Evolutionary conservation across 2,329 filamentous ascomycete genomes (phyloP), one percentile per base, ranked within the genome.

Genomic region (Diaporthe caulivora): DNA sequence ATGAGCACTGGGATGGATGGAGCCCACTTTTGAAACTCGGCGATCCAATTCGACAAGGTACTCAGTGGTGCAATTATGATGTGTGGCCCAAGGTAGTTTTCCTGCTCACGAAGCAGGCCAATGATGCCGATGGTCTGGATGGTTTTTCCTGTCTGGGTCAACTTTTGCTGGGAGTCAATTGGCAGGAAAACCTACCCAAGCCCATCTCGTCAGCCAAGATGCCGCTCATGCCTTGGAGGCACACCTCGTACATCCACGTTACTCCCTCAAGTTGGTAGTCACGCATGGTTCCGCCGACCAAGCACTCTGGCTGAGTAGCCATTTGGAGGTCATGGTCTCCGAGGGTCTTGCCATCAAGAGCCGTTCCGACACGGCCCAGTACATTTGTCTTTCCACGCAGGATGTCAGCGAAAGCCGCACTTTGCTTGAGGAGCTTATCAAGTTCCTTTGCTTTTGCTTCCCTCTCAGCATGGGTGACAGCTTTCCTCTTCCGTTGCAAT

Each of bases 161-260:
- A 76, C 62, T 26, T 58, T 10, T 29, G 31, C 71, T 34, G 71
- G 34, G 7, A 1, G 15, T 7, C 17, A 26, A 24, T 69, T 34
- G 6, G n/a, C n/a, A 13, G 18, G 17, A 9, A 21, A 7, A 8
- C 86, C 74, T 79, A 89, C 90, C 90, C 8, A 98, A 83, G 0
- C 95, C 95, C 95, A 98, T 98, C 81, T 98, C 95, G 78, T 98
- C 95, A 0, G 95, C 95, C 42, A 98, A 82, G 72, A 98, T 98
- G 1, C 95, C 95, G 77, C 95, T 97, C 82, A 98, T 90, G 15
- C 95, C 95, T 79, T 98, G 97, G 2, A 87, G 83, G 72, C 88
- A 90, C 70, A 91, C 89, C 86, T 98, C 95, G 78, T 93, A 97
- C 86, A 99, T 92, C 97, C 97, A 99, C 0, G 97, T 97, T 1